Conservation (phyloP, 108 stramenopile species). For the Schizochytrium sp. region DNA sequence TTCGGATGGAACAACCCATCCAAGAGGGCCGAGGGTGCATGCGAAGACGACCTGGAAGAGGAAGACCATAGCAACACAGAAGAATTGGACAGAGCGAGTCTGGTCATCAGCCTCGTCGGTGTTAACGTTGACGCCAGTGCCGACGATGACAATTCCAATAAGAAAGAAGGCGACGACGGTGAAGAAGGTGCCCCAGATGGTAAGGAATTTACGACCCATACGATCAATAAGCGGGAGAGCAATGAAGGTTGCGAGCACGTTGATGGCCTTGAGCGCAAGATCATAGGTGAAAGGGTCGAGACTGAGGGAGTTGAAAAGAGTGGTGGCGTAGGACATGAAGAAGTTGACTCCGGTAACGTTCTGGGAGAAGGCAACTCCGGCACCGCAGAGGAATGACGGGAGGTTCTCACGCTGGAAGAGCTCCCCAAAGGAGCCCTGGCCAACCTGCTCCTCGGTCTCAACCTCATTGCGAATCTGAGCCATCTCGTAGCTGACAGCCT, state of each 20-base stretch:
- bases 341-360: conserved; percentile 4
- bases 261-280: background rate
- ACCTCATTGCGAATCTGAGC: background rate
- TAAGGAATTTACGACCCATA: background rate
- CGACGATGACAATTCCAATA: background rate
- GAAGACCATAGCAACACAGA: background rate
- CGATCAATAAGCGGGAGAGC: background rate
- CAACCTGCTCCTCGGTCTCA: too few relatives aligned
- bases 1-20: background rate
- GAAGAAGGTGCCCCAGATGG: conserved; percentile 2
- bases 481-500: background rate
- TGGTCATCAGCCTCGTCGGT: background rate
- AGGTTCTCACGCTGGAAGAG: background rate
- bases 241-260: background rate
- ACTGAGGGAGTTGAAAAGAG: conserved; percentile 7
- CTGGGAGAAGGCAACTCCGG: background rate
- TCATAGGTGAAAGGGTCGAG: conserved; percentile 1
- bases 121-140: background rate
- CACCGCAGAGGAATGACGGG: background rate
- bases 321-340: conserved; percentile 4
- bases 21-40: background rate
- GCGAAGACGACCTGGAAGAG: conserved; percentile 4
- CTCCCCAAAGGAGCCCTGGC: background rate
- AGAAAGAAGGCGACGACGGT: background rate
- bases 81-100: background rate